Base-by-base conservation (phyloP, 768 basidiomycete species). In the Lactarius psammicola region DNA sequence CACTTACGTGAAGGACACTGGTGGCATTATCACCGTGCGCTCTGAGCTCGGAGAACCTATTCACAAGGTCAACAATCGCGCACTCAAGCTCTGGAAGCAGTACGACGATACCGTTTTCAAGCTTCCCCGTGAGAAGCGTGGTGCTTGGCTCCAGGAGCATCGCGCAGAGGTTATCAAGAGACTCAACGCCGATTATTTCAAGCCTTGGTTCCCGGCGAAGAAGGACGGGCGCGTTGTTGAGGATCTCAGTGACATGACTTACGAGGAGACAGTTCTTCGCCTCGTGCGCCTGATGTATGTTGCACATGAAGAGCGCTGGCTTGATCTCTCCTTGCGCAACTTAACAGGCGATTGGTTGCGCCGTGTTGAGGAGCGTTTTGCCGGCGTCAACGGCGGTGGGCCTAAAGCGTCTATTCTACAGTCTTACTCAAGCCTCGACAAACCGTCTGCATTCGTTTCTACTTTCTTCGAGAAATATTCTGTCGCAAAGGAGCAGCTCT, bases 41-140 rank as follows among this genome's bases (percentile, higher is more conserved):
- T 98, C 96, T 4, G 97, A 99, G 81, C 85, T 99, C 57, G 95
- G 95, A 46, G 97, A 99, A 77, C 97, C 97, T 13, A 98, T 98
- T 71, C 97, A 99, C 81, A 99, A 99, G 82, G 92, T 99, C 74
- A 95, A 97, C 38, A 99, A 89, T 49, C 91, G 97, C 56, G 97
- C 85, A 40, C 93, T 99, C 76, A 98, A 92, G 81, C 82, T 99
- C 49, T 99, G 97, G 97, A 94, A 95, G 77, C 95, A 98, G 80
- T 98, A 98, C 75, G 97, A 99, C 73, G 88, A 96, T 72, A 93
- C 88, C 28, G 91, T 99, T 63, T 99, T 98, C 85, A 90, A 88
- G 76, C 76, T 98, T 71, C 88, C 96, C 11, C 94, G 95, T 80
- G 97, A 98, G 80, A 99, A 99, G 83, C 89, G 96, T 56, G 82